Conservation (phyloP, 139 green algal species). For the Auxenochlorella protothecoides region DNA sequence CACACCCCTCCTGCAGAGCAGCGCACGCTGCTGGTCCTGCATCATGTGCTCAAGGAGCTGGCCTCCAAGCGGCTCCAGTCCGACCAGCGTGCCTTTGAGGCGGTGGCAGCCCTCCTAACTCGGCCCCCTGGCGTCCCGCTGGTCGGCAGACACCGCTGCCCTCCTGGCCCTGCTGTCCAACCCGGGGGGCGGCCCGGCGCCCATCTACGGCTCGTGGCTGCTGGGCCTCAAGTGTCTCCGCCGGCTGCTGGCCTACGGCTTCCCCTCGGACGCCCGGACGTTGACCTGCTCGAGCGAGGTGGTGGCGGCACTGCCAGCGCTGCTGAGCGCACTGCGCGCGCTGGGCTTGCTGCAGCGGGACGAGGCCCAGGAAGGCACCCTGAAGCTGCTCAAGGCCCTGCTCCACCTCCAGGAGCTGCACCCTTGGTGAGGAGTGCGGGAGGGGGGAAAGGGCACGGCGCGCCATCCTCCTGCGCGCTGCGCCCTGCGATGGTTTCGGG, state of each 20-base stretch:
- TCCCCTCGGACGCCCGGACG: conserved; percentile 50
- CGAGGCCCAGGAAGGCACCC: conserved; percentile 15
- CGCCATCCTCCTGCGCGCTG: neutral
- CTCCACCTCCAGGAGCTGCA: conserved; percentile 59
- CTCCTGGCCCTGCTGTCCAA: conserved; percentile 36
- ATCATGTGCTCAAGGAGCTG: conserved; percentile 94
- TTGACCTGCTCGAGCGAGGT: conserved; percentile 25
- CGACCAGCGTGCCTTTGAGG: conserved; percentile 78
- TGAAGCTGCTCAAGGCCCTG: conserved; percentile 78
- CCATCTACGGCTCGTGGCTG: conserved; percentile 76
- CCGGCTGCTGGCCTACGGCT: conserved; percentile 74
- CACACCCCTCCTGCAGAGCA: neutral
- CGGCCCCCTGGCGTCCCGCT: conserved; percentile 14
- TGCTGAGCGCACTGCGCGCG: neutral
- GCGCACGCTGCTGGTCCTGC: conserved; percentile 71
- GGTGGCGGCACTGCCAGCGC: conserved; percentile 22
- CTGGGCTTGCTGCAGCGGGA: neutral
- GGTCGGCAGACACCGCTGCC: conserved; percentile 47
- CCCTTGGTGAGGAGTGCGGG: conserved; percentile 46
- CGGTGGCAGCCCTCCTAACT: conserved; percentile 22
- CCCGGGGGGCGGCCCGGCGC: conserved; percentile 27
- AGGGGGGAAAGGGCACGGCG: neutral
- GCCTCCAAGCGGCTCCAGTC: conserved; percentile 71
- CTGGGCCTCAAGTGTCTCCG: conserved; percentile 73
- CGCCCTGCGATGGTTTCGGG: neutral